Evolutionary conservation across 768 basidiomycete genomes (phyloP).

Genomic region (button mushroom (Agaricus bisporus)): DNA sequence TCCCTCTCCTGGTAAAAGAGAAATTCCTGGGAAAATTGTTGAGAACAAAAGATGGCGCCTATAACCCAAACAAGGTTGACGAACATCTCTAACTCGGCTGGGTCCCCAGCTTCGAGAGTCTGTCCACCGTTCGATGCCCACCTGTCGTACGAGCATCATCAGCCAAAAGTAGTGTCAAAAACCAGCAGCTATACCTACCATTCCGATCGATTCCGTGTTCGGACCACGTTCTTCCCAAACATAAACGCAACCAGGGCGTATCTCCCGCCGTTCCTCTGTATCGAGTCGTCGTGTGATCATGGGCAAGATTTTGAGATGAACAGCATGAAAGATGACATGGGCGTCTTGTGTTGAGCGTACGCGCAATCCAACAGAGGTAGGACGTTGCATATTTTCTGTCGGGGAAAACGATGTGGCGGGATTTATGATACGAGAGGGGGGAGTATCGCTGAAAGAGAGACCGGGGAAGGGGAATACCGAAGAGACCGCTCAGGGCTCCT

Average conservation of each 20-base stretch:
- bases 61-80: conserved; percentile 16
- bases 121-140: conserved; percentile 79
- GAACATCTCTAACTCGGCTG: conserved; percentile 69
- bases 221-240: conserved; percentile 82
- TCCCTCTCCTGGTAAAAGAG: conserved; percentile 70
- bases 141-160: conserved; percentile 26
- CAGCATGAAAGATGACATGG: conserved; percentile 70
- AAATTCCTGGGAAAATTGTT: conserved; percentile 48
- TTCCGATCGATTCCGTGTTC: conserved; percentile 57
- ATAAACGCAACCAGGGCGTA: conserved; percentile 67
- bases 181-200: conserved; percentile 32
- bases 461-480: background rate
- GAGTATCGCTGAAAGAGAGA: background rate
- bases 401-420: background rate
- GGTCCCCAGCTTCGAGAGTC: conserved; percentile 78
- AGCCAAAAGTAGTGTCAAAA: conserved; percentile 9
- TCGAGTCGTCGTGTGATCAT: conserved; percentile 71
- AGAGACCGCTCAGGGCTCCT: background rate
- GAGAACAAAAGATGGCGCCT: background rate
- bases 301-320: conserved; percentile 47
- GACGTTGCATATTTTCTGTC: conserved; percentile 46
- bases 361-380: conserved; percentile 60
- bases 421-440: background rate
- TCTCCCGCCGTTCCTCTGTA: conserved; percentile 66
- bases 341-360: conserved; percentile 64